Percentiles rank a stretch among this genome's conserved stretches.
phyloP scores from a whole-genome alignment of 768 basidiomycete genomes.

The Pulveroboletus sp. region DNA sequence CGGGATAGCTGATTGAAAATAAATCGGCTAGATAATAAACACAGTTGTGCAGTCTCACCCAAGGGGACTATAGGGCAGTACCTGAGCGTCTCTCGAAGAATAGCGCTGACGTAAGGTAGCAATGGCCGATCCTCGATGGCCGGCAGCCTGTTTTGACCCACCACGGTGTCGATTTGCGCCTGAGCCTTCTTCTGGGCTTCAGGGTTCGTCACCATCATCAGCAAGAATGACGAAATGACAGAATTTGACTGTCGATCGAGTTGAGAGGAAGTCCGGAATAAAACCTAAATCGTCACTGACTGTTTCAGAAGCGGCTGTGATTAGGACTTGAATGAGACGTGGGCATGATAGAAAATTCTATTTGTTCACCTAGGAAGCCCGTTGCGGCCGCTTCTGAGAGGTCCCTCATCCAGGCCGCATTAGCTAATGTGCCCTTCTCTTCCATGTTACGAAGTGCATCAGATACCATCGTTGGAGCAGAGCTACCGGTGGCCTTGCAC shows the following conservation, averaged over 20 bases:
- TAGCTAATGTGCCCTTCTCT: no score
- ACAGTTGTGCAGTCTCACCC: background rate
- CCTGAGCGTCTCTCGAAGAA: background rate
- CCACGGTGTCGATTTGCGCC: background rate
- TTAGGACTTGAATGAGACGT: no score
- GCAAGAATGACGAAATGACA: no score
- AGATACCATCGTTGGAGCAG: background rate
- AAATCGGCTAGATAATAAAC: background rate
- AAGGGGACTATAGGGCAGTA: background rate
- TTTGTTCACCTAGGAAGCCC: no score
- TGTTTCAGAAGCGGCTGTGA: no score
- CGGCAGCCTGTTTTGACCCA: background rate
- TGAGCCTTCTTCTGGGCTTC: background rate
- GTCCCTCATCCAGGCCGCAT: no score
- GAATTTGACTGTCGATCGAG: no score
- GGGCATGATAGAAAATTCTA: no score
- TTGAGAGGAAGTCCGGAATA: no score
- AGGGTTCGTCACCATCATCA: background rate
- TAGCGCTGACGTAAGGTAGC: background rate
- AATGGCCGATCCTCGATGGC: background rate
- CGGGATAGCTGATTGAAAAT: background rate
- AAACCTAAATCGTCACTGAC: no score
- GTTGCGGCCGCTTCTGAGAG: no score
- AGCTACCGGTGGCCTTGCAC: no score
- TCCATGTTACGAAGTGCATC: background rate